Base-by-base conservation (phyloP, 768 basidiomycete genomes). In the Chalciporus sphaerocephalus region DNA sequence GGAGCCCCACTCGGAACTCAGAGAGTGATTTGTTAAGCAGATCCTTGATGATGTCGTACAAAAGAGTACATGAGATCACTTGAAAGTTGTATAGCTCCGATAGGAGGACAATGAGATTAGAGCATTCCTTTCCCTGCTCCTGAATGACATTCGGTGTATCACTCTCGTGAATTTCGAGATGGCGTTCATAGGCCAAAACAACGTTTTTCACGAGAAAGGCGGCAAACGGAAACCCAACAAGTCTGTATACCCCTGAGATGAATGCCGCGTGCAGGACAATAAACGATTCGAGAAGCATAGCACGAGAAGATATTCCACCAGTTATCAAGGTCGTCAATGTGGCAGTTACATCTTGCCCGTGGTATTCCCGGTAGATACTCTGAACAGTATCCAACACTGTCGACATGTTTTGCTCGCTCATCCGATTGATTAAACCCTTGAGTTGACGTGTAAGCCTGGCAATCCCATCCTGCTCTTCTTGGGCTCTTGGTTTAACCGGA, bases 81-180 rank as follows among this genome's bases (percentile, higher is more conserved):
- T 92, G 89, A 60, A 97, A 93, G 61, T 97, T 97, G 72, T 97
- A 98, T 16, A 99, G 70, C 61, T 97, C 93, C 2, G 92, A 88
- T 17, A 97, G 68, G 18, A 98, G 76, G 1, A 90, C 80, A 33
- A 95, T 75, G 25, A 99, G 68, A 61, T 99, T 98, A 9, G 87
- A 82, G 53, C 83, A 83, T 60, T 95, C 91, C 67, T 98, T 99
- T 23, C 92, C 89, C 6, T 69, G 62, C 2, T 67, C 70, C 17
- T 72, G 72, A 8, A 60, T 51, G 17, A 40, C 41, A 13, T 57
- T 38, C 1, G 45, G 5, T 15, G 24, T 9, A 12, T 39, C 50
- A 36, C 34, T 27, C 42, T 58, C 62, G 39, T 67, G 56, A 15
- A 75, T 34, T 24, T 58, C 48, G 53, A 80, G 80, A 57, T 83